Percentiles rank a stretch among this genome's conserved stretches.
Evolutionary conservation across 2,329 filamentous ascomycete genomes (phyloP).

Genomic region (Fusarium odoratissimum): DNA sequence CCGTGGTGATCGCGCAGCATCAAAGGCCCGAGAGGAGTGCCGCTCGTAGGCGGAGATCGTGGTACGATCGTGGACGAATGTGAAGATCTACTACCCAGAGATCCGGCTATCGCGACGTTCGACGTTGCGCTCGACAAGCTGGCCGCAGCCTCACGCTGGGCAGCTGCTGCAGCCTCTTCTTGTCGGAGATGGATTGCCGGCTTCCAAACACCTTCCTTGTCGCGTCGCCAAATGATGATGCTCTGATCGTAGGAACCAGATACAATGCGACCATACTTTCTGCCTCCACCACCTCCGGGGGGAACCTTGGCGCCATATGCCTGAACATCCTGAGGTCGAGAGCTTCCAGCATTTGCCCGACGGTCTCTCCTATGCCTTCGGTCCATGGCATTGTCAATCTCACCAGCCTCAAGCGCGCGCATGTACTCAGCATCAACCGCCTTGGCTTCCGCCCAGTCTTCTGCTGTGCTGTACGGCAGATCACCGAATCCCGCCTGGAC

Average conservation of each 20-base stretch:
- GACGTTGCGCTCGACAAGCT: constrained; percentile 17
- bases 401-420: constrained; percentile 65
- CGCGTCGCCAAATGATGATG: constrained; percentile 93
- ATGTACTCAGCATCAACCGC: constrained; percentile 80
- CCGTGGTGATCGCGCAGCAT: constrained; percentile 44
- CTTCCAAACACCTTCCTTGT: constrained; percentile 86
- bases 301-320: constrained; percentile 88
- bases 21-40: constrained; percentile 25
- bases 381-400: constrained; percentile 53
- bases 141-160: constrained; percentile 49
- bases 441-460: constrained; percentile 78
- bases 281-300: constrained; percentile 90
- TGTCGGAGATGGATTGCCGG: constrained; percentile 80
- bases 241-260: constrained; percentile 97
- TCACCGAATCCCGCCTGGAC: constrained; percentile 96
- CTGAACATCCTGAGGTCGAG: constrained; percentile 78
- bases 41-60: constrained; percentile 15
- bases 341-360: constrained; percentile 76
- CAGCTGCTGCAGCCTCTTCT: constrained; percentile 72
- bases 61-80: constrained; percentile 8
- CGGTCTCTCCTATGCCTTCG: constrained; percentile 53
- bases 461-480: constrained; percentile 80
- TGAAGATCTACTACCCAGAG: constrained; percentile 16
- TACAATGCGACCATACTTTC: constrained; percentile 91
- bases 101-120: constrained; percentile 25